Conservation (phyloP, 2,329 filamentous ascomycete species). For the Alternaria sp. region DNA sequence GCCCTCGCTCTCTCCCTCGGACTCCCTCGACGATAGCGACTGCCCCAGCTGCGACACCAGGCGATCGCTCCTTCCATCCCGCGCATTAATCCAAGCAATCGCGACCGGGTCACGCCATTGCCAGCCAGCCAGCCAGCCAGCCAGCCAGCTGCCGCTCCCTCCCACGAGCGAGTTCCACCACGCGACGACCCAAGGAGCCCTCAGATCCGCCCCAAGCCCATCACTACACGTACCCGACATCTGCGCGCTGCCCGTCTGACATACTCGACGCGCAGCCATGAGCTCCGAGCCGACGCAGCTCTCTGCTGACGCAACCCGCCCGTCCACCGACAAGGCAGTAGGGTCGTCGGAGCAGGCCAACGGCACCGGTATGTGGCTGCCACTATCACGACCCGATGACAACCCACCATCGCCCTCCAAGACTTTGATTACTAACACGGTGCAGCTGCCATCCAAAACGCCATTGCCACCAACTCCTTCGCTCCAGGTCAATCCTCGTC, state of each 20-base stretch:
- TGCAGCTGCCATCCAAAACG: constrained; percentile 13
- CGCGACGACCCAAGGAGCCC: constrained; percentile 19
- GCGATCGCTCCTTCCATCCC: constrained; percentile 41
- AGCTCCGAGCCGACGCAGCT: constrained; percentile 45
- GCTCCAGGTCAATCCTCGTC: constrained; percentile 39
- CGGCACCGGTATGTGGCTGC: constrained; percentile 45
- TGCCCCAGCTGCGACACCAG: constrained; percentile 32
- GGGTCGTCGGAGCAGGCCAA: constrained; percentile 42
- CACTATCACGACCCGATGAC: not conserved
- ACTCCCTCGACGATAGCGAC: constrained; percentile 32
- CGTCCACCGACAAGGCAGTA: constrained; percentile 42
- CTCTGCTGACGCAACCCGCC: constrained; percentile 38
- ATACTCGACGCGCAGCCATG: constrained; percentile 45
- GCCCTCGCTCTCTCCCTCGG: constrained; percentile 36
- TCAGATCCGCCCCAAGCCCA: constrained; percentile 23
- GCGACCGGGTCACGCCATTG: constrained; percentile 28
- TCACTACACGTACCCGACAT: constrained; percentile 20
- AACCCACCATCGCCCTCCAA: not conserved
- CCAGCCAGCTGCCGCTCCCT: constrained; percentile 26
- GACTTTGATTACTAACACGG: constrained; percentile 5
- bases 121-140: constrained; percentile 24
- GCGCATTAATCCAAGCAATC: constrained; percentile 37
- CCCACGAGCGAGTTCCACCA: constrained; percentile 27
- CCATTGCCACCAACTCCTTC: constrained; percentile 24
- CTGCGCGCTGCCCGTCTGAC: constrained; percentile 27